Base-by-base conservation (phyloP, 768 basidiomycete genomes). In the Lactifluus hygrophoroides region DNA sequence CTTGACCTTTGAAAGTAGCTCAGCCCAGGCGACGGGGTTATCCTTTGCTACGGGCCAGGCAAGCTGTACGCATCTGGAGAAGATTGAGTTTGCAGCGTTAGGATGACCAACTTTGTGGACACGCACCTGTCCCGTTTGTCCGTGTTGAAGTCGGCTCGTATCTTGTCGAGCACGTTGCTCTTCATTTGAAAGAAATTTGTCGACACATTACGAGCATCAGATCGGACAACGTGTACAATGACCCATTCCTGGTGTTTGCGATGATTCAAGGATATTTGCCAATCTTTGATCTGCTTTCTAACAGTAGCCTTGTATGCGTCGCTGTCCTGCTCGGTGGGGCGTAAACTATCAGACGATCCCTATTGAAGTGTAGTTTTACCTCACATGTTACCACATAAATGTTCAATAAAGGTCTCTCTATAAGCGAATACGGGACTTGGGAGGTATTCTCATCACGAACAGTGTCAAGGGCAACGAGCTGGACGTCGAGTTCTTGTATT, bases 231-330 rank as follows among this genome's bases (percentile, higher is more conserved):
- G 64, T 96, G 88, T 7, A 95, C 76, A 60, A 98, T 87, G 54
- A 97, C 74, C 89, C 94, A 96, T 72, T 96, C 95, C 69, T 94
- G 91, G 66, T 89, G 84, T 72, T 85, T 93, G 63, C 85, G 77
- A 45, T 81, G 72, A 25, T 76, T 71, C 37, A 92, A 74, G 2
- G 77, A 69, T 2, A 76, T 75, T 58, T 90, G 86, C 96, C 96
- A 99, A 59, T 97, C 93, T 65, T 90, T 89, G 63, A 98, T 88
- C 69, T 95, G 90, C 62, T 85, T 88, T 68, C 85, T 87, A 19
- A 88, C 78, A 0, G 80, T 78, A 25, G 77, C 78, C 66, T 85
- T 86, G 76, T 99, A 99, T 3, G 77, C 74, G 47, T 98, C 93
- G 58, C 69, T 75, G 68, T 84, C 82, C 82, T 83, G 63, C 13